Evolutionary conservation across 768 basidiomycete genomes (phyloP).

Genomic region (Mycena polygramma): DNA sequence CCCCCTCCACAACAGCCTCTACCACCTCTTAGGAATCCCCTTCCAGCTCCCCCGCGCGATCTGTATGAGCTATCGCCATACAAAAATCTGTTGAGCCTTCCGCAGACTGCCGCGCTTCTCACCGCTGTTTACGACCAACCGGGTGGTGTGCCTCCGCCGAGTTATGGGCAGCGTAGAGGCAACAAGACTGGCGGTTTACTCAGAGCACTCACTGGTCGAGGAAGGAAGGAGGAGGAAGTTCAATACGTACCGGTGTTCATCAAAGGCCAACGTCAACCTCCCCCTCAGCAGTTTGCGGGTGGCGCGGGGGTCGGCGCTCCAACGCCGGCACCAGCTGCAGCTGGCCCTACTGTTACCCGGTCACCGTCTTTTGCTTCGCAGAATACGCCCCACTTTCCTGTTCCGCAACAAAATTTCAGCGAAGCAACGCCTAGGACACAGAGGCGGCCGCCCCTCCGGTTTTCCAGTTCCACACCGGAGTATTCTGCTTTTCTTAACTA

Average conservation of each 20-base stretch:
- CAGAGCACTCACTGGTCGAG: slow-evolving; percentile 31
- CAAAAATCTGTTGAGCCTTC: slow-evolving; percentile 66
- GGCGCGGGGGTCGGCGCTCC: slow-evolving; percentile 14
- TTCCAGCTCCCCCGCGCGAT: slow-evolving; percentile 73
- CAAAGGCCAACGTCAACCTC: slow-evolving; percentile 26
- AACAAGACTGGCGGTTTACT: slow-evolving; percentile 31
- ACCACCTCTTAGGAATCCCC: slow-evolving; percentile 61
- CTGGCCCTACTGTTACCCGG: slow-evolving; percentile 8
- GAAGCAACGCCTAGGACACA: slow-evolving; percentile 8
- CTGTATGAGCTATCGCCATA: slow-evolving; percentile 72
- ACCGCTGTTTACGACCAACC: slow-evolving; percentile 47
- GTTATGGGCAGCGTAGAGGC: slow-evolving; percentile 28
- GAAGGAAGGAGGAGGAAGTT: slow-evolving; percentile 33
- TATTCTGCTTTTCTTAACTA: slow-evolving; percentile 72
- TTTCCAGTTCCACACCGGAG: slow-evolving; percentile 34
- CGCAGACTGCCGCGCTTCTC: slow-evolving; percentile 57
- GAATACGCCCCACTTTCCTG: slow-evolving; percentile 16
- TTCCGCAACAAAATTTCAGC: slow-evolving; percentile 1
- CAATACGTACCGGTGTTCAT: slow-evolving; percentile 39
- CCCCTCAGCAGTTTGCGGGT: not conserved
- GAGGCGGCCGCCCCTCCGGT: slow-evolving; percentile 25
- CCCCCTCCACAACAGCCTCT: slow-evolving; percentile 40
- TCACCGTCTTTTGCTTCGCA: slow-evolving; percentile 12
- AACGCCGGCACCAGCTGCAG: slow-evolving; percentile 23
- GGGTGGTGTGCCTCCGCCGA: slow-evolving; percentile 28